A percentile compares a stretch with the other conserved stretches of the same genome.
phyloP scores from a whole-genome alignment of 2,329 filamentous ascomycete genomes.

The Microsporum audouinii region DNA sequence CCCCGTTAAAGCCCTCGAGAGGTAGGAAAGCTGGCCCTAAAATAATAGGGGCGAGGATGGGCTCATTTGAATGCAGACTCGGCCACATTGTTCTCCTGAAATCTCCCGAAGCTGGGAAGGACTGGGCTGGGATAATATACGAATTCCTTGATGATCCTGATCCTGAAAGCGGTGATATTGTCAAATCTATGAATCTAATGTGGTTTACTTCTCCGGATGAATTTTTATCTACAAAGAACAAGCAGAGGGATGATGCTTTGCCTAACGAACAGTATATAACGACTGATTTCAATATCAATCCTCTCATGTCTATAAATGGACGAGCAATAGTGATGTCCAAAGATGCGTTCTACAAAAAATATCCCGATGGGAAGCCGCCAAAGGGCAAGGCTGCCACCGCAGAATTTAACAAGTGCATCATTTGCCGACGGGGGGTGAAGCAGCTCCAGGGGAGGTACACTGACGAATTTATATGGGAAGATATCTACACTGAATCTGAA shows the following conservation, averaged over 20 bases:
- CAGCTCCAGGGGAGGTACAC: conserved; percentile 83
- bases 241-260: conserved; percentile 69
- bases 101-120: conserved; percentile 72
- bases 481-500: conserved; percentile 57
- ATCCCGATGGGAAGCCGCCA: conserved; percentile 64
- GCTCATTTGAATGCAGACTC: conserved; percentile 63
- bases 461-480: conserved; percentile 83
- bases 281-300: conserved; percentile 73
- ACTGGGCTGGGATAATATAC: conserved; percentile 84
- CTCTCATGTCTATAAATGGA: conserved; percentile 79
- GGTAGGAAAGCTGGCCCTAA: conserved; percentile 23
- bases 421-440: conserved; percentile 83
- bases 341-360: conserved; percentile 53
- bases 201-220: conserved; percentile 84
- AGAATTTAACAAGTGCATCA: conserved; percentile 73
- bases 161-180: conserved; percentile 39
- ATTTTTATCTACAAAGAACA: conserved; percentile 72
- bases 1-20: conserved; percentile 7
- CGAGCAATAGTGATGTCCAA: conserved; percentile 71
- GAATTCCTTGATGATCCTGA: conserved; percentile 67
- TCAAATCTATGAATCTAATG: conserved; percentile 76
- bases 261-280: conserved; percentile 90
- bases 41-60: conserved; percentile 75
- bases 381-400: conserved; percentile 48
- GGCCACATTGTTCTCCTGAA: conserved; percentile 82